These are phyloP conservation scores for Debaryomyces maramus DNA, from an alignment of 805 yeast genomes.

Conservation along the genomic window DNA sequence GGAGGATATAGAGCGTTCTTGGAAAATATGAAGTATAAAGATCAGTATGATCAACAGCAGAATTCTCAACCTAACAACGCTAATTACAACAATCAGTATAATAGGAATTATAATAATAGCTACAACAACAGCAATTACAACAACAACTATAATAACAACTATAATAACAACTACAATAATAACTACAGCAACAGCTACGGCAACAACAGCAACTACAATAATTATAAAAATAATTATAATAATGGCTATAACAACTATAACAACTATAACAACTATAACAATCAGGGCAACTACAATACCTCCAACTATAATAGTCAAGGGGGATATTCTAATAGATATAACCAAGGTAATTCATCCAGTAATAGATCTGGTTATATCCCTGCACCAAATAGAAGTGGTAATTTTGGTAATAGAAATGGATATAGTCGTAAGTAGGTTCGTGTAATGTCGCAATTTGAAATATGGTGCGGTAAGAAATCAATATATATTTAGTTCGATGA, in stretches of 20 bases:
- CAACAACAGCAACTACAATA: conserved; percentile 11
- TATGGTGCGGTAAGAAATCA: background rate
- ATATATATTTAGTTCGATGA: background rate
- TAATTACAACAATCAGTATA: conserved; percentile 10
- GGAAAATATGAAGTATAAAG: conserved; percentile 19
- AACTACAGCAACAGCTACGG: conserved; percentile 6
- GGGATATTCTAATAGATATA: background rate
- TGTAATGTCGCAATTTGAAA: conserved; percentile 2
- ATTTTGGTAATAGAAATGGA: conserved; percentile 5
- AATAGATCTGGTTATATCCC: conserved; percentile 2
- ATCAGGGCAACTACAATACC: conserved; percentile 7
- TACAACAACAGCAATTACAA: conserved; percentile 14
- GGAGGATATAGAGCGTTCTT: conserved; percentile 40
- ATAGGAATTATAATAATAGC: conserved; percentile 10
- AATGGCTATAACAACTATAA: conserved; percentile 6
- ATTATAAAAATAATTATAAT: conserved; percentile 9
- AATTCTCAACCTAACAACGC: conserved; percentile 7
- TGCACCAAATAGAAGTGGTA: conserved; percentile 5
- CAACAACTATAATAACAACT: conserved; percentile 6
- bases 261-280: conserved; percentile 5
- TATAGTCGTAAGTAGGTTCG: conserved; percentile 3
- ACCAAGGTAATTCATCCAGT: background rate
- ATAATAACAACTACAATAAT: conserved; percentile 8
- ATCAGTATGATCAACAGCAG: conserved; percentile 10
- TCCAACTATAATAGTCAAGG: background rate